A percentile compares a stretch with the other conserved stretches of the same genome.
Evolutionary conservation across 768 basidiomycete species (phyloP).

Genomic region (Termitomyces sp.): DNA sequence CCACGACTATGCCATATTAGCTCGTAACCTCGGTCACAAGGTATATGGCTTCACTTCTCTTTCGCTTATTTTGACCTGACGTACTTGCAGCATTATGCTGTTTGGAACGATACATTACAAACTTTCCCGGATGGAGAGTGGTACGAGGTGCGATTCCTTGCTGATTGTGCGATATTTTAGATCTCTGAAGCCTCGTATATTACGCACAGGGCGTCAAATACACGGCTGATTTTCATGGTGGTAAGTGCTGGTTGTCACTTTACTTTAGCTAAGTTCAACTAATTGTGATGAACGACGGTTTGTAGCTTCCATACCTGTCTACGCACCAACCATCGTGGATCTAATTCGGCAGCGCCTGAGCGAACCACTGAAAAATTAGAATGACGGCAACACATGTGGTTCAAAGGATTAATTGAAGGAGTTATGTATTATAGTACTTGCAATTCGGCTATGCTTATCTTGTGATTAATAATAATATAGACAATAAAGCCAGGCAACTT

Average conservation of each 20-base stretch:
- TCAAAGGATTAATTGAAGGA: not conserved
- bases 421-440: not conserved
- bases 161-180: no score
- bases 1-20: conserved; percentile 39
- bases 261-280: not conserved
- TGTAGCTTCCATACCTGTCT: conserved; percentile 9
- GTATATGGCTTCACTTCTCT: conserved; percentile 13
- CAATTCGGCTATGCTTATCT: not conserved
- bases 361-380: not conserved
- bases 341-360: conserved; percentile 4
- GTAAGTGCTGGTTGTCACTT: not conserved
- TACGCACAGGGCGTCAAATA: not conserved
- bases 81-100: conserved; percentile 43
- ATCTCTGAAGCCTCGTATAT: not conserved
- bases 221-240: conserved; percentile 2
- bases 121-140: conserved; percentile 23
- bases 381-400: not conserved
- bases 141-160: conserved; percentile 18
- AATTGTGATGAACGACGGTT: not conserved
- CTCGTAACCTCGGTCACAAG: conserved; percentile 37
- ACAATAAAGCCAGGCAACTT: not conserved
- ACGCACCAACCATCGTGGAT: conserved; percentile 1
- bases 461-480: not conserved
- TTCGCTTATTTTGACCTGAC: not conserved
- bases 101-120: conserved; percentile 65